These are phyloP conservation scores for Ustilago lituana DNA, from an alignment of 1,284 basidiomycete genomes.

Conservation along the genomic window DNA sequence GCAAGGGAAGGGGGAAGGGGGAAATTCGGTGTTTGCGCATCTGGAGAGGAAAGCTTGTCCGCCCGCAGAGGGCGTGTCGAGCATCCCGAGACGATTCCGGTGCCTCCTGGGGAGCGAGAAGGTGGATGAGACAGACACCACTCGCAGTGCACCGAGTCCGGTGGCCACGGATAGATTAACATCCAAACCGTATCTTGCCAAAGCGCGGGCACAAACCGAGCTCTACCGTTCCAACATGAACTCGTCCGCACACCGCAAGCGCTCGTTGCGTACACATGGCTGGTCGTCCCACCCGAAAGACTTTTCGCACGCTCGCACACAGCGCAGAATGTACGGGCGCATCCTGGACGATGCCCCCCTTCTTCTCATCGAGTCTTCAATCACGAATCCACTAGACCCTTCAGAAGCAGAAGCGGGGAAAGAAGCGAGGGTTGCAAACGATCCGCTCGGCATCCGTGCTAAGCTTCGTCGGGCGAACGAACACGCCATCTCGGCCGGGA, in stretches of 20 bases:
- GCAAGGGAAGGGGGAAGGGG: not conserved
- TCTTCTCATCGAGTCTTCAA: not conserved
- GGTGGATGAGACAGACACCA: too few species aligned
- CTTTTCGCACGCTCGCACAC: not conserved
- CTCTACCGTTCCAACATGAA: constrained; percentile 12
- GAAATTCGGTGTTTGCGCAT: constrained; percentile 1
- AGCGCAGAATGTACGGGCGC: constrained; percentile 21
- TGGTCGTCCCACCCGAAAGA: constrained; percentile 34
- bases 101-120: too few species aligned
- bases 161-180: too few species aligned
- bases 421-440: too few species aligned
- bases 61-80: not conserved
- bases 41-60: constrained; percentile 8
- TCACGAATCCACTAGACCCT: too few species aligned
- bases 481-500: too few species aligned
- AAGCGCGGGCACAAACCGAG: too few species aligned
- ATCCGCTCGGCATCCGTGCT: constrained; percentile 16
- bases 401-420: too few species aligned
- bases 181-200: not conserved
- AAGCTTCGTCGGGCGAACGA: too few species aligned
- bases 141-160: too few species aligned
- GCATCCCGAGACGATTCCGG: constrained; percentile 4
- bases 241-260: constrained; percentile 5
- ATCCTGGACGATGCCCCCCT: constrained; percentile 17
- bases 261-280: constrained; percentile 7